Percentiles rank a stretch among this genome's conserved stretches.
Evolutionary conservation across 2,329 filamentous ascomycete species (phyloP).

Genomic region (Neofusicoccum cordaticola): DNA sequence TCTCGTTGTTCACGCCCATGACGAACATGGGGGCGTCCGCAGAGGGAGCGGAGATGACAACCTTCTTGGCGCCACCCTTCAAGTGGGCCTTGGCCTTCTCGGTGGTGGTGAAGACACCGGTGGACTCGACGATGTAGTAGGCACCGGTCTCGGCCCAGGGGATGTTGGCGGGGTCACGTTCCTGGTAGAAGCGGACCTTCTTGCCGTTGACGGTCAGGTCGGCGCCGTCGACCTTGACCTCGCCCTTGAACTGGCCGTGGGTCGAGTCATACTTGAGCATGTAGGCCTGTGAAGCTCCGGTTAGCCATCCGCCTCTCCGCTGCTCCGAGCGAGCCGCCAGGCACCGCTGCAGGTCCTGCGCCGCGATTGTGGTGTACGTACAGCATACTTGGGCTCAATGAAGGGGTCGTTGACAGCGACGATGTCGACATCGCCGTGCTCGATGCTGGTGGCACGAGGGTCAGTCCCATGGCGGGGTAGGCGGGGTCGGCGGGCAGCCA

Average conservation of each 20-base stretch:
- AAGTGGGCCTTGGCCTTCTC: slow-evolving; percentile 94
- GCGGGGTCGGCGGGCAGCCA: slow-evolving; percentile 3
- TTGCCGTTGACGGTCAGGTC: slow-evolving; percentile 89
- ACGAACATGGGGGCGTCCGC: slow-evolving; percentile 99
- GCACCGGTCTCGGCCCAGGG: slow-evolving; percentile 86
- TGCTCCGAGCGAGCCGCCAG: not conserved
- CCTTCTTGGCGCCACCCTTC: slow-evolving; percentile 97
- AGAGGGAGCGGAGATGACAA: slow-evolving; percentile 77
- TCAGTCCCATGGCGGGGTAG: slow-evolving; percentile 13
- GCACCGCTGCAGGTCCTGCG: not conserved
- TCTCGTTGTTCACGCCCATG: slow-evolving; percentile 97
- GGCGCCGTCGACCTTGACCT: slow-evolving; percentile 70
- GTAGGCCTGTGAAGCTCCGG: slow-evolving; percentile 67
- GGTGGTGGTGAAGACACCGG: slow-evolving; percentile 97
- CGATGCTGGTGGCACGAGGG: slow-evolving; percentile 53
- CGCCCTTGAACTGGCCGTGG: slow-evolving; percentile 95
- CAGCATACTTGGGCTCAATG: slow-evolving; percentile 96
- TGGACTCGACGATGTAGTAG: slow-evolving; percentile 95
- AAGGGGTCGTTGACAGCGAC: slow-evolving; percentile 99
- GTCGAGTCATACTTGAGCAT: slow-evolving; percentile 99
- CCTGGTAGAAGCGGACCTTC: slow-evolving; percentile 89
- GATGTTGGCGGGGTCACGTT: slow-evolving; percentile 86
- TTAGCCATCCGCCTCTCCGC: slow-evolving; percentile 26
- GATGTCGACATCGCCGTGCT: slow-evolving; percentile 85
- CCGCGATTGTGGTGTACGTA: slow-evolving; percentile 54